Evolutionary conservation across 1,284 basidiomycete genomes (phyloP).

Genomic region (Fomitopsis schrenkii): DNA sequence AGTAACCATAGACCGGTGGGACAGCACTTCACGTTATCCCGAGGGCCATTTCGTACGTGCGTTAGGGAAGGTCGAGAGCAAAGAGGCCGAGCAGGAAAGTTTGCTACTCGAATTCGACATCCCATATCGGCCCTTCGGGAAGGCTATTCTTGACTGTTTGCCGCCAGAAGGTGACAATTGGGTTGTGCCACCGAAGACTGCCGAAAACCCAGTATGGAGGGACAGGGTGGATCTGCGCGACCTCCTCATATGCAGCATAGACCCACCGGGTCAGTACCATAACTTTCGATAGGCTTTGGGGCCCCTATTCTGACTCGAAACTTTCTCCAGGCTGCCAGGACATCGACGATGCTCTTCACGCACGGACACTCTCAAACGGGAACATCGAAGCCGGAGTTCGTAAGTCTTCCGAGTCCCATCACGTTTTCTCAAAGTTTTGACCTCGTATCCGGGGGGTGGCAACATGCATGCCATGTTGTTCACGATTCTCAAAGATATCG

Average conservation of each 20-base stretch:
- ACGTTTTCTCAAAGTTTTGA: not conserved
- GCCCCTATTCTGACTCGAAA: not conserved
- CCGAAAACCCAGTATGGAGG: constrained; percentile 63
- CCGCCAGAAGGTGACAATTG: constrained; percentile 89
- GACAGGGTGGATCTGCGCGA: constrained; percentile 88
- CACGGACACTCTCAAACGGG: constrained; percentile 83
- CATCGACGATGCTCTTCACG: constrained; percentile 99
- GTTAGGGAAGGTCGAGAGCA: constrained; percentile 88
- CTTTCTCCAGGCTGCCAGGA: constrained; percentile 80
- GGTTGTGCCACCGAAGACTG: constrained; percentile 84
- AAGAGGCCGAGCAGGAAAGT: constrained; percentile 96
- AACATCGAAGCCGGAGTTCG: constrained; percentile 98
- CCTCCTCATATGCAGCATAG: constrained; percentile 92
- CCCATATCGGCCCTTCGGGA: constrained; percentile 94
- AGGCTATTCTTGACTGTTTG: constrained; percentile 89
- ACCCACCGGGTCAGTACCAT: constrained; percentile 74
- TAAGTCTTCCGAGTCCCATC: constrained; percentile 44
- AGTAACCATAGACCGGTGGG: constrained; percentile 94
- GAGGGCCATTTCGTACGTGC: constrained; percentile 97
- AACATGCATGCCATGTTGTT: not conserved
- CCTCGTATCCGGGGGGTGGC: not conserved
- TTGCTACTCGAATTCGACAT: constrained; percentile 95
- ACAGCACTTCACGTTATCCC: constrained; percentile 83
- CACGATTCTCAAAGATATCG: constrained; percentile 71
- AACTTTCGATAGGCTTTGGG: not conserved